These are phyloP conservation scores for Chlorella ohadii DNA, from an alignment of 139 green algal genomes.

Conservation along the genomic window DNA sequence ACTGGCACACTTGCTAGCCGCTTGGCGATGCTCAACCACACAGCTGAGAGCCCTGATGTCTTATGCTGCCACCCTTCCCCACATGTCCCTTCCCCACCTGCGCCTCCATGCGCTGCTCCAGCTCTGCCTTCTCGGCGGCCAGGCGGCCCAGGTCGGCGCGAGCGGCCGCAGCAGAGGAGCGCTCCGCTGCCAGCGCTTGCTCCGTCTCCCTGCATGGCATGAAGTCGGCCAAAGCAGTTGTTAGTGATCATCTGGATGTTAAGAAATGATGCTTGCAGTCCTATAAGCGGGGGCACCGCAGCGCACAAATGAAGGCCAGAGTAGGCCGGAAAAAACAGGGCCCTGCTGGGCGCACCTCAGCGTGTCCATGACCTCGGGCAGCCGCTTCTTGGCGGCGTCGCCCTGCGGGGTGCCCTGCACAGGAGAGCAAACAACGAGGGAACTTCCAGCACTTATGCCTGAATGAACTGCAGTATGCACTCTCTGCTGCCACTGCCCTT, in stretches of 20 bases:
- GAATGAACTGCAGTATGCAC: no score
- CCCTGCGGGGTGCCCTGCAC: constrained; percentile 40
- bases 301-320: no score
- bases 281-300: no score
- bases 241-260: no score
- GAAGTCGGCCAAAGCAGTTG: neutral
- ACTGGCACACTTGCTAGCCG: no score
- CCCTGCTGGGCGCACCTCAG: constrained; percentile 28
- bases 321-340: neutral
- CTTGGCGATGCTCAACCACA: no score
- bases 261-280: no score
- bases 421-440: neutral
- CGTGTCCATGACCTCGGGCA: constrained; percentile 35
- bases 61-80: no score
- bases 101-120: constrained; percentile 27
- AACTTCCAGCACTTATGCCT: no score
- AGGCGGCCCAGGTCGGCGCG: neutral
- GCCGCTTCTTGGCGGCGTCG: constrained; percentile 33
- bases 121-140: neutral
- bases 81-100: neutral
- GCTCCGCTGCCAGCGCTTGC: constrained; percentile 6
- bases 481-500: no score
- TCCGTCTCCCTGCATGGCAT: neutral
- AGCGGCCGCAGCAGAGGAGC: neutral
- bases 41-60: no score